Percentiles rank a stretch among this genome's conserved stretches.
phyloP scores from a whole-genome alignment of 306 rosid species.

The Vigna angularis region DNA sequence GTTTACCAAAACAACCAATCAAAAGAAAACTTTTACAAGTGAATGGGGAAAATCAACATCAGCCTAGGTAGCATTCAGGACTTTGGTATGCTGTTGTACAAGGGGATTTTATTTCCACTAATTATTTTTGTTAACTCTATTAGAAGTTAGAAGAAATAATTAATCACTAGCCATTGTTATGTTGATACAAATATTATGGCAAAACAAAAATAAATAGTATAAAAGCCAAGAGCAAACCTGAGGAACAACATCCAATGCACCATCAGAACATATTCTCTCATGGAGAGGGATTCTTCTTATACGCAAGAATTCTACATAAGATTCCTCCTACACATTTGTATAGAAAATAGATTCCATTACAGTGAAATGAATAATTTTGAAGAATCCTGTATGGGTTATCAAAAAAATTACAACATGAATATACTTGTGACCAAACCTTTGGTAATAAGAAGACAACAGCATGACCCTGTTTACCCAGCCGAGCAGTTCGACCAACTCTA shows the following conservation, averaged over 20 bases:
- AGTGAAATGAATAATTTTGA: not conserved
- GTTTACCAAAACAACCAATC: slow-evolving; percentile 9
- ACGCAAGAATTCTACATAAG: slow-evolving; percentile 80
- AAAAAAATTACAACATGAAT: slow-evolving; percentile 15
- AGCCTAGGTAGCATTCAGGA: slow-evolving; percentile 12
- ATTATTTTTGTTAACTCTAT: not conserved
- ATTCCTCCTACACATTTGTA: slow-evolving; percentile 68
- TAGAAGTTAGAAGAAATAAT: not conserved
- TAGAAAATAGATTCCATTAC: slow-evolving; percentile 21
- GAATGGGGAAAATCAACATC: slow-evolving; percentile 23
- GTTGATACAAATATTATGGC: slow-evolving; percentile 3
- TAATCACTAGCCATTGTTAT: slow-evolving; percentile 21
- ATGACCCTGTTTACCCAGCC: slow-evolving; percentile 89
- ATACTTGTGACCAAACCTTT: slow-evolving; percentile 61
- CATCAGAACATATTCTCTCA: slow-evolving; percentile 65
- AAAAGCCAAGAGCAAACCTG: slow-evolving; percentile 57
- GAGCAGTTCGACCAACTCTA: slow-evolving; percentile 98
- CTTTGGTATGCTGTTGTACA: not conserved
- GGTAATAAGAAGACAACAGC: slow-evolving; percentile 88
- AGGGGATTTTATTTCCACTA: slow-evolving; percentile 29
- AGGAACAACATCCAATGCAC: slow-evolving; percentile 73
- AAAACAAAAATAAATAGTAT: slow-evolving; percentile 1
- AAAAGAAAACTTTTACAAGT: not conserved
- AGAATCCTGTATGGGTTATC: slow-evolving; percentile 8
- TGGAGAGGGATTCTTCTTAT: slow-evolving; percentile 80